These are phyloP conservation scores for Aspergillus arachidicola DNA, from an alignment of 2,329 filamentous ascomycete species.

Conservation along the genomic window DNA sequence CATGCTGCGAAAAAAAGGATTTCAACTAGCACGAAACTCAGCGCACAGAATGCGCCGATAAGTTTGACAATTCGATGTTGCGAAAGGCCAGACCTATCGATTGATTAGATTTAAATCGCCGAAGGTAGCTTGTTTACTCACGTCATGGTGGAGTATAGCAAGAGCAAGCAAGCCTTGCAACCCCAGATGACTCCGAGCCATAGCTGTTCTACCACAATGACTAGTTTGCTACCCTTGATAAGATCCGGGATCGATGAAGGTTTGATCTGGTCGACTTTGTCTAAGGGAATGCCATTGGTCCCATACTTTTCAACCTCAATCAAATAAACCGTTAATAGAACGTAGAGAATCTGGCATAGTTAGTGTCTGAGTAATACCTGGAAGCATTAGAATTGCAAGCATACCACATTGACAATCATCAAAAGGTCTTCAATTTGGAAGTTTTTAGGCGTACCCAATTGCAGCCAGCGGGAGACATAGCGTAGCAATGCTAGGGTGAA, in stretches of 20 bases:
- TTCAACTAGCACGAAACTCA: slow-evolving; percentile 53
- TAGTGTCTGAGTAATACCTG: accelerated
- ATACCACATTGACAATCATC: slow-evolving; percentile 14
- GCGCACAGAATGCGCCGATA: slow-evolving; percentile 48
- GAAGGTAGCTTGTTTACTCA: slow-evolving; percentile 33
- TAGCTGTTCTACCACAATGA: slow-evolving; percentile 57
- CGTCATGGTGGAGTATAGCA: slow-evolving; percentile 58
- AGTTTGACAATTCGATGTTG: slow-evolving; percentile 45
- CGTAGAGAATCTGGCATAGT: slow-evolving; percentile 33
- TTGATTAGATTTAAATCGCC: not conserved
- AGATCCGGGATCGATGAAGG: slow-evolving; percentile 44
- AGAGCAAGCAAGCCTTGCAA: slow-evolving; percentile 56
- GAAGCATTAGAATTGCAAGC: not conserved
- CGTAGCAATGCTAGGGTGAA: slow-evolving; percentile 10
- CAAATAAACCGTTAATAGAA: slow-evolving; percentile 47
- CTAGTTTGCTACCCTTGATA: slow-evolving; percentile 58
- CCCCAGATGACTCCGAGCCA: slow-evolving; percentile 56
- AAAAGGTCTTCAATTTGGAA: slow-evolving; percentile 15
- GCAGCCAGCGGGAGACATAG: slow-evolving; percentile 15
- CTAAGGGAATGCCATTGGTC: slow-evolving; percentile 49
- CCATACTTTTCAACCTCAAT: slow-evolving; percentile 49
- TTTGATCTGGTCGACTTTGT: slow-evolving; percentile 48
- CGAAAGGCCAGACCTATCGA: slow-evolving; percentile 25
- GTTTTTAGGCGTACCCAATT: slow-evolving; percentile 9
- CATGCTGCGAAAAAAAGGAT: slow-evolving; percentile 57